phyloP scores from a whole-genome alignment of 768 basidiomycete species.

The Tephrocybe sp. region DNA sequence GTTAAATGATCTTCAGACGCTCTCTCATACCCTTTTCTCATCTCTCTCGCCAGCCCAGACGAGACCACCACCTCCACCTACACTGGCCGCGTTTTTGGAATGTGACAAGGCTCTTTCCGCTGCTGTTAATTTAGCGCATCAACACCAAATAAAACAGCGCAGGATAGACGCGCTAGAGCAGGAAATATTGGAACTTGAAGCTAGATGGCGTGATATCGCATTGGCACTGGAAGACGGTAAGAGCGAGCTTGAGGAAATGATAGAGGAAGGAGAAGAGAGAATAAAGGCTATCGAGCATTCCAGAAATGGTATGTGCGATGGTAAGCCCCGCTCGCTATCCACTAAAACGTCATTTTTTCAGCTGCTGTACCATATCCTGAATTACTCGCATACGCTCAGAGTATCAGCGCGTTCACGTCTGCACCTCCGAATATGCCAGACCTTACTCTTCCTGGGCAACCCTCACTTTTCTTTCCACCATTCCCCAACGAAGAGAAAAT shows the following conservation, averaged over 20 bases:
- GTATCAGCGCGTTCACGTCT: slow-evolving; percentile 81
- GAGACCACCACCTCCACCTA: slow-evolving; percentile 60
- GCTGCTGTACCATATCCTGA: slow-evolving; percentile 82
- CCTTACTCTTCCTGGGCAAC: slow-evolving; percentile 63
- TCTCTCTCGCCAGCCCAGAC: slow-evolving; percentile 68
- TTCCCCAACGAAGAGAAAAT: slow-evolving; percentile 93
- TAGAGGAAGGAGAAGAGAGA: slow-evolving; percentile 74
- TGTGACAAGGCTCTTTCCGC: slow-evolving; percentile 65
- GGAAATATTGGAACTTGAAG: slow-evolving; percentile 68
- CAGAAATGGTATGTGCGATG: slow-evolving; percentile 51
- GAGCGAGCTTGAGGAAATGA: slow-evolving; percentile 63
- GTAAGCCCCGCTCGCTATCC: neutral
- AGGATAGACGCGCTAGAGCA: slow-evolving; percentile 68
- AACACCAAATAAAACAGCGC: slow-evolving; percentile 75
- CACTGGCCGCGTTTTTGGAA: slow-evolving; percentile 54
- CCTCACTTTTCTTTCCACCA: slow-evolving; percentile 82
- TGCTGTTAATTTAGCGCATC: slow-evolving; percentile 61
- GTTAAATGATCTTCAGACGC: slow-evolving; percentile 54
- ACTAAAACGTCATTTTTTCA: slow-evolving; percentile 23
- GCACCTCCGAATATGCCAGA: slow-evolving; percentile 89
- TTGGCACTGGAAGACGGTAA: slow-evolving; percentile 62
- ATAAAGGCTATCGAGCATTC: slow-evolving; percentile 69
- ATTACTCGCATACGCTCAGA: slow-evolving; percentile 80
- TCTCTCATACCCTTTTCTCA: slow-evolving; percentile 68
- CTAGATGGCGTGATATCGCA: slow-evolving; percentile 67